Percentiles rank a stretch among this genome's conserved stretches.
These are phyloP conservation scores for Kwoniella dendrophila DNA, from an alignment of 768 basidiomycete species.

Conservation along the genomic window DNA sequence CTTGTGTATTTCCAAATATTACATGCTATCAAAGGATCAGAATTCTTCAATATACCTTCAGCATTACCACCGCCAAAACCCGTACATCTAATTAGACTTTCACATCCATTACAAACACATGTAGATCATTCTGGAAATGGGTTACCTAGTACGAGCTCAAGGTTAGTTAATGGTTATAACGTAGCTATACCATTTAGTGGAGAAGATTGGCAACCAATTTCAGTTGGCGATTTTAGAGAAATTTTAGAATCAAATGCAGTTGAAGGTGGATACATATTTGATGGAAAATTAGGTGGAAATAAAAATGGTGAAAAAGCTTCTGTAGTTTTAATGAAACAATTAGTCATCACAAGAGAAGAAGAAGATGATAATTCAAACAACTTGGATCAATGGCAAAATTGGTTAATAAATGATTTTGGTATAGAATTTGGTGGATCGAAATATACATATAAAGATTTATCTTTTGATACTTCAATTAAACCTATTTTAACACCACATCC, in stretches of 20 bases:
- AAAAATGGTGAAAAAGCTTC: constrained; percentile 31
- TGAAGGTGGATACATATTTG: constrained; percentile 57
- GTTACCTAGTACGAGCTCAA: constrained; percentile 15
- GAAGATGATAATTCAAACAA: constrained; percentile 24
- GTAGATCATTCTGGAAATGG: constrained; percentile 29
- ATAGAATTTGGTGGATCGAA: constrained; percentile 37
- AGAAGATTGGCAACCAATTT: constrained; percentile 39
- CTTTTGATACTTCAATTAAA: constrained; percentile 45
- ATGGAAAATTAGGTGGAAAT: constrained; percentile 56
- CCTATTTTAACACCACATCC: constrained; percentile 34
- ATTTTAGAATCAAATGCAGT: constrained; percentile 60
- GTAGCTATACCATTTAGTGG: constrained; percentile 24
- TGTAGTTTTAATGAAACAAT: constrained; percentile 71
- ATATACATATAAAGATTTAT: constrained; percentile 48
- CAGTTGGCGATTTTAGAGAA: constrained; percentile 64
- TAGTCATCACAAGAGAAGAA: constrained; percentile 59
- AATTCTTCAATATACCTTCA: constrained; percentile 55
- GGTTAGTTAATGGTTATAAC: constrained; percentile 10
- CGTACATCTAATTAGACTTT: constrained; percentile 39
- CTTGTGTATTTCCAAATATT: constrained; percentile 94
- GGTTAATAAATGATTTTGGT: constrained; percentile 43
- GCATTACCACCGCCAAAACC: constrained; percentile 35
- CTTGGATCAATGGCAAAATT: constrained; percentile 41
- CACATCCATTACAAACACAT: constrained; percentile 26
- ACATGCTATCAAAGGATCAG: constrained; percentile 82